Conservation (phyloP, 2,329 filamentous ascomycete genomes). For the Lecanicillium sp. region DNA sequence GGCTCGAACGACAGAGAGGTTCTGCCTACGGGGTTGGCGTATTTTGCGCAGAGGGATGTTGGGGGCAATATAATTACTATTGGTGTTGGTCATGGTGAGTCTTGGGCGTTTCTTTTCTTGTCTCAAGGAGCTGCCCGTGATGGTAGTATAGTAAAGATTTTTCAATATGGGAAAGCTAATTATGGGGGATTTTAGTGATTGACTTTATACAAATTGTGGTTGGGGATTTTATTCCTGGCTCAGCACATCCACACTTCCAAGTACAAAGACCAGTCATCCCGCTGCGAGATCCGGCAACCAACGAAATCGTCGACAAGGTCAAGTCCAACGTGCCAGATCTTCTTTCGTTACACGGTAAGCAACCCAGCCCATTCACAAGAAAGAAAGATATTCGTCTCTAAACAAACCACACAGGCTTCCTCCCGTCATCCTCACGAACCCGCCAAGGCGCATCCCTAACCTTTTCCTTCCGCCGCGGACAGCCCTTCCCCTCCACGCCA, state of each 20-base stretch:
- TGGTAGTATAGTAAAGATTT: too few relatives aligned
- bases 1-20: conserved; percentile 18
- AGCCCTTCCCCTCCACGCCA: conserved; percentile 32
- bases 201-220: conserved; percentile 30
- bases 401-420: conserved; percentile 23
- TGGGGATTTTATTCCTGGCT: conserved; percentile 25
- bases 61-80: conserved; percentile 27
- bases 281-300: conserved; percentile 3
- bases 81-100: conserved; percentile 23
- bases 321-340: conserved; percentile 21
- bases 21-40: conserved; percentile 25
- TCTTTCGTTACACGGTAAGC: conserved; percentile 22
- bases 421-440: conserved; percentile 16
- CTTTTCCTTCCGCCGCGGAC: conserved; percentile 29
- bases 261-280: conserved; percentile 24
- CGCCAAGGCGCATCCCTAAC: conserved; percentile 25
- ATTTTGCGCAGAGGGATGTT: conserved; percentile 33
- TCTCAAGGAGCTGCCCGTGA: too few relatives aligned
- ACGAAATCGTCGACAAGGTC: conserved; percentile 17
- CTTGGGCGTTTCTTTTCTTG: background rate
- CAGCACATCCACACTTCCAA: conserved; percentile 26
- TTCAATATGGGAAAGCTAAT: background rate
- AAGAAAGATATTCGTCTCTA: too few relatives aligned
- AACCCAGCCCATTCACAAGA: conserved; percentile 11
- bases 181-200: conserved; percentile 18